These are phyloP conservation scores for Craspedostauros australis DNA, from an alignment of 108 stramenopile genomes.

Conservation along the genomic window DNA sequence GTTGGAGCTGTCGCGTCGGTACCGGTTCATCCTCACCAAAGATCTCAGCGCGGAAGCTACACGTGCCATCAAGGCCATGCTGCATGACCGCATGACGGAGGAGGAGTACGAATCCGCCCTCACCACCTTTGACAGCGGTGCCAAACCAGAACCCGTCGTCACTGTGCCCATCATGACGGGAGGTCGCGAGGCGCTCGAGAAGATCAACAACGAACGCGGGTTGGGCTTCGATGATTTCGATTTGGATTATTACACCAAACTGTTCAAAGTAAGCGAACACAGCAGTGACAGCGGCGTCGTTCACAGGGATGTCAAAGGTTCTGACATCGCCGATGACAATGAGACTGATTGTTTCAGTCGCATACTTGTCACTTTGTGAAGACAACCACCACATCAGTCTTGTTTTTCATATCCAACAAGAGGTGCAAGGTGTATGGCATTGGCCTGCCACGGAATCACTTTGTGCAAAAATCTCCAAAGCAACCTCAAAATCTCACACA, in stretches of 20 bases:
- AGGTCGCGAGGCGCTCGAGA: conserved; percentile 87
- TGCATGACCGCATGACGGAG: conserved; percentile 99
- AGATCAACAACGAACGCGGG: conserved; percentile 84
- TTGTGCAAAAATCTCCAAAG: too few species aligned
- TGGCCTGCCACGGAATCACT: too few species aligned
- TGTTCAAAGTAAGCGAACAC: conserved; percentile 93
- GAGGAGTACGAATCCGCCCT: conserved; percentile 78
- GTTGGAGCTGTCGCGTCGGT: conserved; percentile 85
- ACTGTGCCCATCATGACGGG: conserved; percentile 88
- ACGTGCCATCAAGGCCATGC: conserved; percentile 38
- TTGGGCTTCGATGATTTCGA: conserved; percentile 98
- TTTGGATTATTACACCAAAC: conserved; percentile 93
- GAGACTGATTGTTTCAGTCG: too few species aligned
- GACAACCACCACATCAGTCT: too few species aligned
- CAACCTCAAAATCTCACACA: too few species aligned
- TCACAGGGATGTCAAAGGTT: not conserved
- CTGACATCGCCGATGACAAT: too few species aligned
- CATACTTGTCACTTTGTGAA: too few species aligned
- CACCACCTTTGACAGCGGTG: conserved; percentile 75
- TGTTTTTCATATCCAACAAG: too few species aligned
- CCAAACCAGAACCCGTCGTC: conserved; percentile 50
- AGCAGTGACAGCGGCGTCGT: not conserved
- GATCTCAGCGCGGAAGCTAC: conserved; percentile 29
- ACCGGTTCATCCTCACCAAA: conserved; percentile 35
- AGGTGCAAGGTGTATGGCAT: too few species aligned